Base-by-base conservation (phyloP, 257 asterid genomes). In the Solanum stenotomum region DNA sequence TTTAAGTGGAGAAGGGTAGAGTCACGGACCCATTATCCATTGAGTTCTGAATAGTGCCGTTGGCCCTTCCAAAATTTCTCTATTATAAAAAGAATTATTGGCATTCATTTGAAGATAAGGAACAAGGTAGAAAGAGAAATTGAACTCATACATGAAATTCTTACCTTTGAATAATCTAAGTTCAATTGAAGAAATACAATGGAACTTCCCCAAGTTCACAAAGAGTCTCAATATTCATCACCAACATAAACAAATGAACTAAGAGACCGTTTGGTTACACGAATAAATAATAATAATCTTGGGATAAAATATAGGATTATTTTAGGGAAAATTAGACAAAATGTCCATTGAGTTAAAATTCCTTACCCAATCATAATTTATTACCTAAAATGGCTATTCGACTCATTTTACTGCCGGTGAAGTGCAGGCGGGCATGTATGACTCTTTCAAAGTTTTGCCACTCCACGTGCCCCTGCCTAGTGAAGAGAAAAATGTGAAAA, bases 401-500 rank as follows among this genome's bases (percentile, higher is more conserved):
- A 23, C 71, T n/a, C 31, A 63, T 63, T 63, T 63, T n/a, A 63
- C 15, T n/a, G 71, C 31, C 15, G 71, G 16, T 16, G 8, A 63
- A 63, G 31, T 23, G 71, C 15, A 23, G 31, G 29, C 3, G 15
- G 70, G 14, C 71, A 63, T n/a, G 29, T n/a, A 4, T 63, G 71
- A 56, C 25, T 5, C 71, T 23, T 63, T 63, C 71, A 63, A n/a
- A 4, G 71, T 63, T 63, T 63, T 90, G 93, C 92, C 52, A 92
- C 93, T 87, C 91, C 95, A 87, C 87, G 91, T 22, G 72, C 88
- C 25, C 89, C 87, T 11, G 86, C 86, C 42, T 46, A 81, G 70
- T 49, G 85, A 81, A 81, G 44, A 81, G 71, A 49, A 44, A 79
- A 16, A 79, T 44, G 35, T 46, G 67, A 79, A 79, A 46, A 16